Base-by-base conservation (phyloP, 108 stramenopile genomes). In the Hondaea fermentalgiana region DNA sequence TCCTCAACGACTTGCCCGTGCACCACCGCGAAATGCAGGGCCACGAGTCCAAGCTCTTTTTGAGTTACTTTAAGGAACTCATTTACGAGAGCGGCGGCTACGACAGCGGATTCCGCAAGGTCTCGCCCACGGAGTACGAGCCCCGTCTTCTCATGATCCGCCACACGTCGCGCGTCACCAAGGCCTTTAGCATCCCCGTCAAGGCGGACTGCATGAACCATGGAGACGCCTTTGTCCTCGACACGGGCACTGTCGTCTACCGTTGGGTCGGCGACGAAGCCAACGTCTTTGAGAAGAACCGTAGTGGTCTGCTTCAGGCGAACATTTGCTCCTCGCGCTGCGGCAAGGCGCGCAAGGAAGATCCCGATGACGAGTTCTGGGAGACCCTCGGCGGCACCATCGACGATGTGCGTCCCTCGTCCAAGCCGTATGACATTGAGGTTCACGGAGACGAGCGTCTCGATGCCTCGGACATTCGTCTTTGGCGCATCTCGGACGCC, bases 1-100 rank as follows among this genome's bases (percentile, higher is more conserved):
- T 91, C 5, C 76, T 97, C 43, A 97, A 96, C 8, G 96, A 95
- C 10, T 90, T 87, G 12, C 92, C 97, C 19, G 94, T 97, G 25
- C 97, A 98, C 89, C 96, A 96, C 91, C 94, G 97, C 28, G 96
- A 98, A 88, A 90, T 95, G 1, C 93, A 97, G 90, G 96, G 96
- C 21, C 72, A 91, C 60, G 98, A 97, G 93, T 94, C 95, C 5
- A 60, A 87, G 53, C 88, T 90, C 25, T 98, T 98, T 88, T 49
- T 92, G 43, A 72, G 88, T 42, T 64, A 90, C 89, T 94, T 94
- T 71, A 92, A 92, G 89, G 51, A 60, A 5, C 49, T 98, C 44
- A 91, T 90, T 43, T 97, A 97, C 91, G 91, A 96, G 59, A 92
- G 93, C 6, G 98, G 98, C 5, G 98, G 97, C 28, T 90, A 97